Evolutionary conservation across 176 grass and related monocot species (phyloP).

Genomic region (Saccharum spontaneum): DNA sequence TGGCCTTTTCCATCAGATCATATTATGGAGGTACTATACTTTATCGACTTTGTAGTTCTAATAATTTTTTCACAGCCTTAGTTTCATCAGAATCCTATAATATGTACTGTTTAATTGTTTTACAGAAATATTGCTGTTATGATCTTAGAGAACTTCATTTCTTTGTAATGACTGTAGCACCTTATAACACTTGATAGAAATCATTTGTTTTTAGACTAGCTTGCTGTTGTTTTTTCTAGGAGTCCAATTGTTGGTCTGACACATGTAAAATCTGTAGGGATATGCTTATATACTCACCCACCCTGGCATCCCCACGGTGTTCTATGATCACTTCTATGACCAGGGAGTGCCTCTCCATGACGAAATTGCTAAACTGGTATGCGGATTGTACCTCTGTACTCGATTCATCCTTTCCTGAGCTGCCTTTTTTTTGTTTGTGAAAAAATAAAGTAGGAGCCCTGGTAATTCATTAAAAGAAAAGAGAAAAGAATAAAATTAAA

Average conservation of each 20-base stretch:
- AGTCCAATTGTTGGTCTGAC: not conserved
- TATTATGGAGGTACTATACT: slow-evolving; percentile 81
- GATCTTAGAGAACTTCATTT: not conserved
- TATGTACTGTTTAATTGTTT: not conserved
- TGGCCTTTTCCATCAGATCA: slow-evolving; percentile 94
- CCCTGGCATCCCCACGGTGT: slow-evolving; percentile 84
- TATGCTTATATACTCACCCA: slow-evolving; percentile 97
- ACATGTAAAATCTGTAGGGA: slow-evolving; percentile 54
- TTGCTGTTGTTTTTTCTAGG: not conserved
- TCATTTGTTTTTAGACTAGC: not conserved
- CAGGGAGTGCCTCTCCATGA: slow-evolving; percentile 57
- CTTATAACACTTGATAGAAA: not conserved
- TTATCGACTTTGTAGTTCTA: slow-evolving; percentile 1
- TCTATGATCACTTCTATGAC: slow-evolving; percentile 92
- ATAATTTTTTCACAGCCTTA: not conserved
- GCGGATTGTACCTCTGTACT: not conserved
- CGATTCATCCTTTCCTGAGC: not conserved
- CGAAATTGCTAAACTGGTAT: slow-evolving; percentile 87
- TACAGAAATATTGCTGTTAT: not conserved
- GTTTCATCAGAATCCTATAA: slow-evolving; percentile 3
- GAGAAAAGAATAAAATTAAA: not conserved
- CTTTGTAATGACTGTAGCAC: not conserved
- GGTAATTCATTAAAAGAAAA: not conserved
- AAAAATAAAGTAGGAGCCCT: not conserved
- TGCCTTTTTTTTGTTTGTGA: not conserved